Base-by-base conservation (phyloP, 805 yeast genomes). In the Diddensiella caesifluorescens region DNA sequence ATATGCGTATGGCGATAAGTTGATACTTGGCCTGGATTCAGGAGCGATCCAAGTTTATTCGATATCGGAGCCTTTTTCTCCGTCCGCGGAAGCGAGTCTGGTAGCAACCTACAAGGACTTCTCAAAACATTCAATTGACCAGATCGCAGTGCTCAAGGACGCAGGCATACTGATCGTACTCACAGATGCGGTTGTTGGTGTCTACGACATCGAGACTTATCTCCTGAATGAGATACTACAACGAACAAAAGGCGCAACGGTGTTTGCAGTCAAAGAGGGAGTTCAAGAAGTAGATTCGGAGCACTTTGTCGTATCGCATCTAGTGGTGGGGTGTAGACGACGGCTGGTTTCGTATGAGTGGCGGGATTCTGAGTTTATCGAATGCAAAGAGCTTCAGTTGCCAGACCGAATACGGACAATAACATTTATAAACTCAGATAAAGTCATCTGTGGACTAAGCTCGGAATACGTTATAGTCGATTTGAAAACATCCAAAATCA, bases 211-310 rank as follows among this genome's bases (percentile, higher is more conserved):
- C 31, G 59, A 57, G 16, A 53, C 62, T 3, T 58, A 56, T 22
- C 45, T 48, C n/a, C 44, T 55, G 15, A 54, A 60, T 25, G 64
- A 64, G 35, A 50, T 49, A 1, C 54, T 68, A 29, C 54, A 54
- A 20, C 59, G 64, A 31, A 58, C 64, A 10, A 61, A 60, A 29
- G 65, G 66, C 37, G 58, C 63, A 1, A 54, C 61, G 15, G 38
- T 54, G 13, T 58, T 61, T 38, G 54, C 55, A 2, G 25, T 42
- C 0, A 39, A 35, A 9, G 53, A 49, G 18, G 53, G 51, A 3
- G 46, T 47, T 7, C 35, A 28, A 7, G 48, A 44, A 12, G 39
- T 13, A 12, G 21, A 39, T 13, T 12, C 28, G 15, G 25, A 29
- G 21, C 9, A 22, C 5, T 23, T 50, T 4, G 47, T 51, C 19